Percentiles rank a stretch among this genome's conserved stretches.
phyloP scores from a whole-genome alignment of 106 monocot genomes.

The Platanthera zijinensis region DNA sequence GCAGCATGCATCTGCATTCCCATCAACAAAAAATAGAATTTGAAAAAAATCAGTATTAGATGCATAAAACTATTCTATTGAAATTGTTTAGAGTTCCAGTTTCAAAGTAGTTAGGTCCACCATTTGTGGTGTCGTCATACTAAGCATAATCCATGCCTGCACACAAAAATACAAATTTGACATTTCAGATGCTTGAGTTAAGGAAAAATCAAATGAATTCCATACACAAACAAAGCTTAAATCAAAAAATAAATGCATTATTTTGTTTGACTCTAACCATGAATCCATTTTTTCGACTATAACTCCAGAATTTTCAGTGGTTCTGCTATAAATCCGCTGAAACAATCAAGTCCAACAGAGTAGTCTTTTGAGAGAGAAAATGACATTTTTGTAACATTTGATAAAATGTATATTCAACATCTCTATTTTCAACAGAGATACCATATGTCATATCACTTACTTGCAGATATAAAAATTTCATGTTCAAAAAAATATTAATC shows the following conservation, averaged over 20 bases:
- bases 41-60: neutral
- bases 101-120: conserved; percentile 27
- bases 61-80: neutral
- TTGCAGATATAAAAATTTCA: no score
- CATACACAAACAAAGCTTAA: neutral
- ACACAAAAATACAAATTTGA: neutral
- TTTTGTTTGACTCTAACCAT: no score
- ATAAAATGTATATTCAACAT: no score
- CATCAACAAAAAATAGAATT: neutral
- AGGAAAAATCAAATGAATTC: neutral
- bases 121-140: conserved; percentile 76
- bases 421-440: no score
- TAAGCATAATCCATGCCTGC: conserved; percentile 89
- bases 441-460: no score
- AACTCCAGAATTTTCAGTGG: no score
- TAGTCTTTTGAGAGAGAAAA: no score
- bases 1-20: conserved; percentile 59
- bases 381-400: no score
- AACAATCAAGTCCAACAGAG: no score
- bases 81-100: neutral
- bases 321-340: no score
- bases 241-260: no score
- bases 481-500: no score
- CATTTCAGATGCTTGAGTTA: neutral
- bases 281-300: neutral